These are phyloP conservation scores for Apiotrichum siamense DNA, from an alignment of 1,284 basidiomycete species.

Conservation along the genomic window DNA sequence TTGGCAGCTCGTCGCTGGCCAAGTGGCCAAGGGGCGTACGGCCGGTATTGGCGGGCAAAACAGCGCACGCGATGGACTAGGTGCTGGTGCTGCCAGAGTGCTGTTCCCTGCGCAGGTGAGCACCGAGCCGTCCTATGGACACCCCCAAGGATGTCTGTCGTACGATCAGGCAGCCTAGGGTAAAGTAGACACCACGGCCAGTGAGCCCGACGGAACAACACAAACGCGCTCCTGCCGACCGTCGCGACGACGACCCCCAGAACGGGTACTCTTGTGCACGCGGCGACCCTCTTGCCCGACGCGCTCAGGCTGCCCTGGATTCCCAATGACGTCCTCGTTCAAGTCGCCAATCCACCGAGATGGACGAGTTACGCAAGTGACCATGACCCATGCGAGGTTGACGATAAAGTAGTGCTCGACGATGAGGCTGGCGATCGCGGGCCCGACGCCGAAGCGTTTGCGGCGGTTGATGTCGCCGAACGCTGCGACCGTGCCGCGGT, in stretches of 20 bases:
- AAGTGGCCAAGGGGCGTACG: constrained; percentile 20
- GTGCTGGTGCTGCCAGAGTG: too few relatives aligned
- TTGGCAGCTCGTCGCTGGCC: constrained; percentile 10
- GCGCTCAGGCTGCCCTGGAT: constrained; percentile 5
- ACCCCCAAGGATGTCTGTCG: constrained; percentile 25
- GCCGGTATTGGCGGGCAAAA: constrained; percentile 18
- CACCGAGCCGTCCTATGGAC: too few relatives aligned
- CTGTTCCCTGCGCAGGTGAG: too few relatives aligned
- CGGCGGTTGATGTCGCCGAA: constrained; percentile 22
- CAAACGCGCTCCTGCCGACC: constrained; percentile 17
- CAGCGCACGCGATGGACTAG: constrained; percentile 17
- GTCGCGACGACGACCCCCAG: constrained; percentile 20
- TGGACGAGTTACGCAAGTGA: constrained; percentile 21
- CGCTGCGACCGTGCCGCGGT: constrained; percentile 22
- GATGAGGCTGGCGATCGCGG: constrained; percentile 20
- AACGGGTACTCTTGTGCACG: constrained; percentile 11
- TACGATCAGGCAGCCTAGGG: constrained; percentile 27
- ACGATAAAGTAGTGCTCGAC: constrained; percentile 24
- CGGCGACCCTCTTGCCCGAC: constrained; percentile 4
- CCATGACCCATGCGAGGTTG: constrained; percentile 29
- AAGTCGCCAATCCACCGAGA: constrained; percentile 18
- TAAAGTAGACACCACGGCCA: constrained; percentile 24
- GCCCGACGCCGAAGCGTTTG: constrained; percentile 20
- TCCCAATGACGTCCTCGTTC: constrained; percentile 20
- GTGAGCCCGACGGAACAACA: constrained; percentile 20